Evolutionary conservation across 148 eudicot species (phyloP).

Genomic region (Chenopodium quinoa): DNA sequence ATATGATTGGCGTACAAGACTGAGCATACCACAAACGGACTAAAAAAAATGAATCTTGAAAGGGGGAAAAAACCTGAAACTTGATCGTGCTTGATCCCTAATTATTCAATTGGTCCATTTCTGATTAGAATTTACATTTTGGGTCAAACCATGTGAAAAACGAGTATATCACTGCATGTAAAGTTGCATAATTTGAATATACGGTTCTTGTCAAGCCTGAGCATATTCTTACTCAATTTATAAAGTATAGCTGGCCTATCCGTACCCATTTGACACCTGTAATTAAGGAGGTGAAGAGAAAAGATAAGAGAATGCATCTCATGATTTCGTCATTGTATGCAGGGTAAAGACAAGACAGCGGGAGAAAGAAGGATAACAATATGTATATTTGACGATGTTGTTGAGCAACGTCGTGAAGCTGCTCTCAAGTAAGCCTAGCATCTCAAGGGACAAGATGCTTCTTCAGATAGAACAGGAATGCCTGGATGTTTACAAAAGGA

Average conservation of each 20-base stretch:
- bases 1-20: neutral
- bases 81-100: neutral
- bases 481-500: too few species aligned
- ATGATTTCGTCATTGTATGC: conserved; percentile 3
- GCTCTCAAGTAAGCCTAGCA: conserved; percentile 69
- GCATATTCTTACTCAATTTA: too few species aligned
- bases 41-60: neutral
- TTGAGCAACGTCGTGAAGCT: conserved; percentile 90
- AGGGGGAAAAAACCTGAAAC: neutral
- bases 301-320: too few species aligned
- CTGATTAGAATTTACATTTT: neutral
- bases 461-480: too few species aligned
- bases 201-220: too few species aligned
- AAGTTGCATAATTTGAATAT: too few species aligned
- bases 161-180: too few species aligned
- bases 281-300: too few species aligned
- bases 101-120: neutral
- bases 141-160: neutral
- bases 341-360: conserved; percentile 94
- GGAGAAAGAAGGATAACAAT: conserved; percentile 97
- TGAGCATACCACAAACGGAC: neutral
- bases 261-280: too few species aligned
- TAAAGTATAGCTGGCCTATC: too few species aligned
- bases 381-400: conserved; percentile 94
- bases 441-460: neutral